Evolutionary conservation across 2,329 filamentous ascomycete genomes (phyloP), one percentile per base, ranked within the genome.

Genomic region (Xylaria sp.): DNA sequence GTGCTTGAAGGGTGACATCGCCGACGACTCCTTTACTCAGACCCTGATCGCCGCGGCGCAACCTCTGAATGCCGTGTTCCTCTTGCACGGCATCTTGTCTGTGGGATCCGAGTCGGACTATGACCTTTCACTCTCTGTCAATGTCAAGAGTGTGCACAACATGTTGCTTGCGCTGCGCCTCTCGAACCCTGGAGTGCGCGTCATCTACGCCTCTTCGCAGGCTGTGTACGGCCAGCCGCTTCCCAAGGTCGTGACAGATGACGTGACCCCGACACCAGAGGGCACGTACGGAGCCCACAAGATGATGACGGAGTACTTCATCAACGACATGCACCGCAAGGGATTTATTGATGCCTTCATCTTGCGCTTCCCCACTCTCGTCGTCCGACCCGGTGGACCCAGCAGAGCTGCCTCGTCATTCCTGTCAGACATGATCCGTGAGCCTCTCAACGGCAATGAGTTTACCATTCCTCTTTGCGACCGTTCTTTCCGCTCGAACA

Each of bases 51-150:
- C 70, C 0, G 74, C 75, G 3, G 76, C 78, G 16, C 72, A 74
- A 30, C 77, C 79, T 1, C 73, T 84, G 2, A 75, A 79, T 60
- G 80, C 80, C 52, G 76, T 82, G 59, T 87, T 84, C 73, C 76
- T 85, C 66, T 83, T 88, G 70, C 85, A 88, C 71, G 85, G 85
- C 63, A 85, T 87, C 76, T 87, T 88, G 85, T 87, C 84, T 0
- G 80, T 80, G 10, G 83, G 83, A 4, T 81, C 83, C 13, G 84
- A 87, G 72, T 81, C 81, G 48, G 79, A 86, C 72, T 83, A 82
- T 63, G 80, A 83, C 54, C 75, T 85, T 1, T 83, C 83, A 2
- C 76, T 85, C 62, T 76, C 74, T 47, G 83, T 87, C 55, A 87
- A 88, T 70, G 77, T 87, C 53, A 81, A 87, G 64, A 82, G 80